Evolutionary conservation across 2,329 filamentous ascomycete genomes (phyloP).

Genomic region (Didymella pomorum): DNA sequence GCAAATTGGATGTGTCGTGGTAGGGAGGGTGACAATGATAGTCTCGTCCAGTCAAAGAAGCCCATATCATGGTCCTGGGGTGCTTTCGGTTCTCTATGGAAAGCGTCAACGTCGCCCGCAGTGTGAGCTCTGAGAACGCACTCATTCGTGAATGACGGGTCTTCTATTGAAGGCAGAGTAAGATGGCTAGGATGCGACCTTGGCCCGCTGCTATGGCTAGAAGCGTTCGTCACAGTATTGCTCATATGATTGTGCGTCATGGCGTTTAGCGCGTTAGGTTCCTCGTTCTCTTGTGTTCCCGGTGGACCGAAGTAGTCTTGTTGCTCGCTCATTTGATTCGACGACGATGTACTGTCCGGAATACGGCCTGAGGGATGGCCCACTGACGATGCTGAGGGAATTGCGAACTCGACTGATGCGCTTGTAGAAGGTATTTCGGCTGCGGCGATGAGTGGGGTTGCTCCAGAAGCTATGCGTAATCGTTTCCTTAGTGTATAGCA

Average conservation of each 20-base stretch:
- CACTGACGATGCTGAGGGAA: slow-evolving; percentile 36
- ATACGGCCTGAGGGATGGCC: slow-evolving; percentile 24
- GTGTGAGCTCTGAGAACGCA: slow-evolving; percentile 52
- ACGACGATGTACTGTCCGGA: slow-evolving; percentile 22
- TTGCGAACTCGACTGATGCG: slow-evolving; percentile 39
- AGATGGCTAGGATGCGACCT: slow-evolving; percentile 25
- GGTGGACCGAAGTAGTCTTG: slow-evolving; percentile 54
- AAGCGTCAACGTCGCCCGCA: slow-evolving; percentile 53
- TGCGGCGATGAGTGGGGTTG: slow-evolving; percentile 20
- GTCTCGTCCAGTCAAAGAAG: slow-evolving; percentile 83
- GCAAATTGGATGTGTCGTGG: slow-evolving; percentile 77
- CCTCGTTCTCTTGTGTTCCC: neutral
- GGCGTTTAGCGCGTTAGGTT: slow-evolving; percentile 2
- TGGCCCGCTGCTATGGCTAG: slow-evolving; percentile 5
- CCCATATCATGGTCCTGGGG: slow-evolving; percentile 51
- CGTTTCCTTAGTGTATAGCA: slow-evolving; percentile 73
- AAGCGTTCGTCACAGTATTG: slow-evolving; percentile 9
- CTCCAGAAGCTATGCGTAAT: slow-evolving; percentile 72
- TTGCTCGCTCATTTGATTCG: slow-evolving; percentile 34
- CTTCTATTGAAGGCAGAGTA: slow-evolving; percentile 34
- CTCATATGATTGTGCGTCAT: slow-evolving; percentile 19
- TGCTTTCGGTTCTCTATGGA: slow-evolving; percentile 40
- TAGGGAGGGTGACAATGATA: slow-evolving; percentile 69
- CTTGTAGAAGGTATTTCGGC: slow-evolving; percentile 46
- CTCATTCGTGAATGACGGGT: slow-evolving; percentile 49